Evolutionary conservation across 148 eudicot genomes (phyloP), one percentile per base, ranked within the genome.

Genomic region (Fagopyrum homotropicum): DNA sequence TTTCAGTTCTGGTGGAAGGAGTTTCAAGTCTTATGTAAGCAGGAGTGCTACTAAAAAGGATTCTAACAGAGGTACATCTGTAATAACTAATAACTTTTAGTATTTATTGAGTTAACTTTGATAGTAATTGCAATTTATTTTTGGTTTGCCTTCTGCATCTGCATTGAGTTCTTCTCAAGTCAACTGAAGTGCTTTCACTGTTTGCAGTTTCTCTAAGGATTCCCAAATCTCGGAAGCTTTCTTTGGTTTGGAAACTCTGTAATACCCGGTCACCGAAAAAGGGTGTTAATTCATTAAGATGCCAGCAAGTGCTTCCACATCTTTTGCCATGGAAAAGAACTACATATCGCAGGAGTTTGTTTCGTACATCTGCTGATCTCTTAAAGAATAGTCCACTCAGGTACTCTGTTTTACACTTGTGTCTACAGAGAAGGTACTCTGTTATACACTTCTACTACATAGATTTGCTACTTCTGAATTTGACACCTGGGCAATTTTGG

Each of bases 281-380:
- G 81, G 86, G 80, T 68, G 77, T 69, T 72, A 85, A 82, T 80
- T 68, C 83, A 14, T 60, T 83, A 75, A 77, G 81, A 74, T 81
- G 78, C 45, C 82, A 79, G 72, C 84, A 79, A 60, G 77, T 87
- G 69, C 72, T 83, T 83, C 88, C 97, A n/a, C 84, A 81, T 71
- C 78, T 90, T 69, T 80, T 92, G 76, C 97, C 97, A 40, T 89
- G 97, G 96, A 95, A 92, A 87, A 87, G 92, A 88, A 81, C 92
- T 63, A 83, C 89, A 64, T 80, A 84, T 72, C 74, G 89, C 81
- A 89, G 89, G 82, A 86, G 80, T 86, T 82, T 82, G 74, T 79
- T 83, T 79, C 82, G 60, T 72, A 82, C 72, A 83, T 78, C 84
- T 22, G 66, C 81, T 75, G 73, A 82, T 45, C 50, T 50, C 52